Evolutionary conservation across 768 basidiomycete genomes (phyloP), one percentile per base, ranked within the genome.

Genomic region (Russula sp.): DNA sequence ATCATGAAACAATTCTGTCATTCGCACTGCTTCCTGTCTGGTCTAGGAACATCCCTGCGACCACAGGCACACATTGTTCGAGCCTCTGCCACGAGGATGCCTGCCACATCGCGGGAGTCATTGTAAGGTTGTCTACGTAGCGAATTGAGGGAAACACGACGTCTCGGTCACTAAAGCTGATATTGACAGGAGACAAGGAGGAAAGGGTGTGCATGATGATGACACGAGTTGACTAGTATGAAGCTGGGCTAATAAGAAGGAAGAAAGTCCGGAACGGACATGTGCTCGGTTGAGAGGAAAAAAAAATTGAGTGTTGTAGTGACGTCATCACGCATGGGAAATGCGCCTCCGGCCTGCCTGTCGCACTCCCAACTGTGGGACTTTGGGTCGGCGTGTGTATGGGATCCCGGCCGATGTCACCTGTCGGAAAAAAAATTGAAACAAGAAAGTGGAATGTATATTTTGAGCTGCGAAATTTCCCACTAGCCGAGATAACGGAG

Each of bases 401-500:
- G 51, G 36, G 47, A 45, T 38, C 22, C 48, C 55, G 16, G 36
- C 45, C 11, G 46, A 53, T 58, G 62, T 39, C 57, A 59, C 57
- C 57, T 63, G 52, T 54, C 62, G 39, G 52, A 49, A 51, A 59
- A 51, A 63, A 59, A 51, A 63, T 59, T 59, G 39, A 55, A 54
- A 63, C 62, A 34, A 55, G 57, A 63, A 45, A 59, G 22, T 7
- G 51, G 18, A 38, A 36, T 58, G 57, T 58, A 63, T 63, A 58
- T 54, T 63, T 58, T 9, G 52, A 63, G 62, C 42, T 14, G 52
- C 49, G 20, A 63, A 63, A 63, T 43, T 63, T 63, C 62, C 62
- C 62, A 63, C 62, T 63, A 25, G 34, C 62, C 56, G 38, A 63
- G 62, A 59, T 63, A 63, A 63, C 57, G 47, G 62, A 59, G 47